Conservation (phyloP, 2,329 filamentous ascomycete species). For the Chrysoporthe deuterocubensis region DNA sequence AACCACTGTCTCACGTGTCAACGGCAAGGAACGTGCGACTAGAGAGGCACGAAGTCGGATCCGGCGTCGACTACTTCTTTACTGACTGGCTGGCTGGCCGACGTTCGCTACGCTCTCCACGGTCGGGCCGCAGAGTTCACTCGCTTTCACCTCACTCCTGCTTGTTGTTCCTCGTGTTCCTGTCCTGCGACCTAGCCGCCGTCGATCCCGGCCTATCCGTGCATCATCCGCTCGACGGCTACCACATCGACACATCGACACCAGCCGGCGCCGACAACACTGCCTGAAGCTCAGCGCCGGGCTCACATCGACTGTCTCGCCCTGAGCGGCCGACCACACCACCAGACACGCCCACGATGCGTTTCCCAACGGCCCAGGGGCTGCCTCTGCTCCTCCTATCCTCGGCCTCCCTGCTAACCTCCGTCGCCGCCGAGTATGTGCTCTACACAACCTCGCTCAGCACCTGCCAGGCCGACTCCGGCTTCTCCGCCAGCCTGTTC, state of each 20-base stretch:
- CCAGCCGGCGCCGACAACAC: constrained; percentile 4
- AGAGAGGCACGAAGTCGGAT: constrained; percentile 6
- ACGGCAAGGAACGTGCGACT: constrained; percentile 8
- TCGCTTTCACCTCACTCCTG: constrained; percentile 7
- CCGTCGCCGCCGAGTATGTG: constrained; percentile 33
- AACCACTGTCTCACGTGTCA: constrained; percentile 10
- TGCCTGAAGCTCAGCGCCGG: constrained; percentile 4
- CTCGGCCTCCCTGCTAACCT: constrained; percentile 29
- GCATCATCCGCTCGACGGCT: constrained; percentile 1
- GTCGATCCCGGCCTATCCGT: not conserved
- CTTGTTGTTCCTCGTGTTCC: constrained; percentile 3
- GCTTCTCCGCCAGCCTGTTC: constrained; percentile 80
- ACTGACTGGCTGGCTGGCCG: not conserved
- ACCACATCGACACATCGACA: not conserved
- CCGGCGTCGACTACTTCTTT: not conserved
- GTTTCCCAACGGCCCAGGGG: constrained; percentile 20
- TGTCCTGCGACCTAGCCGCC: not conserved
- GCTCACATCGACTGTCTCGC: not conserved
- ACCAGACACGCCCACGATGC: constrained; percentile 19
- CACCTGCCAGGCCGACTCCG: constrained; percentile 75
- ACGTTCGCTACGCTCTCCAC: not conserved
- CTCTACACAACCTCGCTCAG: constrained; percentile 64
- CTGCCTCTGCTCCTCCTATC: constrained; percentile 19
- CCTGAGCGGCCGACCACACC: constrained; percentile 3
- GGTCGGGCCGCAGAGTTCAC: not conserved